Evolutionary conservation across 768 basidiomycete genomes (phyloP).

Genomic region (Trametes cubensis): DNA sequence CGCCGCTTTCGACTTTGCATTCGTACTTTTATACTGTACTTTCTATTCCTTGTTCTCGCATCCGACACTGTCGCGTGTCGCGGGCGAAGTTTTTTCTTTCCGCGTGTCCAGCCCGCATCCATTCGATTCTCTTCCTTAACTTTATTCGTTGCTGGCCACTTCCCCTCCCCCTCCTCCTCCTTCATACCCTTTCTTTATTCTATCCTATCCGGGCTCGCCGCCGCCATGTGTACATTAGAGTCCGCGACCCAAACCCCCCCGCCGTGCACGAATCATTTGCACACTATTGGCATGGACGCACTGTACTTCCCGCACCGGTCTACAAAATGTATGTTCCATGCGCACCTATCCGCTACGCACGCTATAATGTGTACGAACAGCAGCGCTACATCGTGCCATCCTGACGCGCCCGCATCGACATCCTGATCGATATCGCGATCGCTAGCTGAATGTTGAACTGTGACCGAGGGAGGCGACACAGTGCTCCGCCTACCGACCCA

Average conservation of each 20-base stretch:
- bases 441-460: too few relatives aligned
- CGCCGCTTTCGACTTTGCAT: not conserved
- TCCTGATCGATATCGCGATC: not conserved
- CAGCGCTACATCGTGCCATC: not conserved
- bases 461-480: too few relatives aligned
- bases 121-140: not conserved
- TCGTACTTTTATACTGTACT: not conserved
- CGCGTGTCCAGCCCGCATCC: constrained; percentile 11
- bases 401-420: not conserved
- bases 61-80: not conserved
- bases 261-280: not conserved
- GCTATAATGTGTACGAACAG: not conserved
- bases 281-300: not conserved
- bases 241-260: not conserved
- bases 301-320: not conserved
- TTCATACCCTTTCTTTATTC: constrained; percentile 10
- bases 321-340: not conserved
- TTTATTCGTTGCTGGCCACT: constrained; percentile 20
- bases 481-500: too few relatives aligned
- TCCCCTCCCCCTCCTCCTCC: not conserved
- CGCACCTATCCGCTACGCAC: not conserved
- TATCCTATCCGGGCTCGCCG: constrained; percentile 6
- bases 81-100: not conserved
- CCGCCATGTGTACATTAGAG: constrained; percentile 21
- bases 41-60: not conserved